Evolutionary conservation across 2,329 filamentous ascomycete genomes (phyloP), one percentile per base, ranked within the genome.

Genomic region (Fusarium compactum): DNA sequence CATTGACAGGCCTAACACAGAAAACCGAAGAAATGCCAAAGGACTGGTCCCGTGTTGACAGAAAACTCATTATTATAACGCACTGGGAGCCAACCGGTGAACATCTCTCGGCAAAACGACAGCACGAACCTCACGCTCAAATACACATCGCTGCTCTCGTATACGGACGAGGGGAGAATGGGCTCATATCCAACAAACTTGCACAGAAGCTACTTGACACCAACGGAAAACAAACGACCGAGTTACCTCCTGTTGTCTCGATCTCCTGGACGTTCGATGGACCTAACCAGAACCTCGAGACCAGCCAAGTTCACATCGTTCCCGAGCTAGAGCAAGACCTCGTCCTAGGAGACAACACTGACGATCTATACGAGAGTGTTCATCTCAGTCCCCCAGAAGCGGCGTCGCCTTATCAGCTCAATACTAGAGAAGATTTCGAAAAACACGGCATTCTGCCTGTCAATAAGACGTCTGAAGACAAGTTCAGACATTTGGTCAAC

Each of bases 301-400:
- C 48, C 8, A 67, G 56, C 16, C 48, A 55, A 16, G 62, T 57
- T n/a, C 56, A 51, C 8, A 22, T 67, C 18, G 29, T 56, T 40
- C 56, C 56, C 25, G 64, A n/a, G 6, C n/a, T 67, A 20, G 14
- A 67, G 14, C 56, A 67, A 6, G 64, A 67, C 11, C 48, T 67
- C n/a, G 22, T 67, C 18, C 56, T 67, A 6, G 62, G 64, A 15
- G 29, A 51, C n/a, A 38, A 46, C 8, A 51, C 48, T 1, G 27
- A 67, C 8, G 56, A 67, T 16, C 24, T 67, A 3, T 51, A 34
- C 11, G 30, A 52, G 29, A 67, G 64, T 24, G 27, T 67, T 25
- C 56, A 50, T 10, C 27, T 66, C 20, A 29, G 25, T 27, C 30
- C 20, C 15, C 48, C 63, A 25, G 34, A 43, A 34, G 27, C n/a